Evolutionary conservation across 1,284 basidiomycete genomes (phyloP).

Genomic region (Testicularia cyperi): DNA sequence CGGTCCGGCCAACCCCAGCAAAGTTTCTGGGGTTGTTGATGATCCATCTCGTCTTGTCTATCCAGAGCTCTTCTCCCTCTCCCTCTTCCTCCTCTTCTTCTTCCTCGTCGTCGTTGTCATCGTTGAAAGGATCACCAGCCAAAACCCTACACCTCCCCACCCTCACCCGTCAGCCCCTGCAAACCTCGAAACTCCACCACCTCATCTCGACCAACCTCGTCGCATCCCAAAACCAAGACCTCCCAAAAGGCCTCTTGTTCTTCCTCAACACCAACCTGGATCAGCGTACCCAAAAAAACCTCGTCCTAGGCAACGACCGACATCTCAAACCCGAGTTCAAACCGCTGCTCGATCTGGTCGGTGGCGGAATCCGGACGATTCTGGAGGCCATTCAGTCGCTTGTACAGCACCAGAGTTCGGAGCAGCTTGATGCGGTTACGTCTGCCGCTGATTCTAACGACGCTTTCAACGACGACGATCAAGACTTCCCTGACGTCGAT

Average conservation of each 20-base stretch:
- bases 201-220: constrained; percentile 26
- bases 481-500: constrained; percentile 5
- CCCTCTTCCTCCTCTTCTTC: too few relatives aligned
- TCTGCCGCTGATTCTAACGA: neutral
- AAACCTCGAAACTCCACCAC: constrained; percentile 7
- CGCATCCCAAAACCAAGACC: constrained; percentile 35
- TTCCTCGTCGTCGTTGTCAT: too few relatives aligned
- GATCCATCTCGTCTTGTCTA: constrained; percentile 39
- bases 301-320: constrained; percentile 21
- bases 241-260: constrained; percentile 42
- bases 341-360: constrained; percentile 10
- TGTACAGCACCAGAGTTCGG: constrained; percentile 17
- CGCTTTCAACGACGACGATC: neutral
- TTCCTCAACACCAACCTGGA: constrained; percentile 38
- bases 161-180: too few relatives aligned
- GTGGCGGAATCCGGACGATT: constrained; percentile 4
- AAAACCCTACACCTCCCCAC: constrained; percentile 26
- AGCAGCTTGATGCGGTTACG: neutral
- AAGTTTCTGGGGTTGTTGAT: constrained; percentile 47
- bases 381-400: constrained; percentile 12
- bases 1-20: constrained; percentile 9
- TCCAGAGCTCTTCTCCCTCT: constrained; percentile 16
- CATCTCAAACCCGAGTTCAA: constrained; percentile 2
- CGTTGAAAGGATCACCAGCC: constrained; percentile 23
- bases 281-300: constrained; percentile 7